Percentiles rank a stretch among this genome's conserved stretches.
phyloP scores from a whole-genome alignment of 257 asterid species.

The Jasminum sambac region DNA sequence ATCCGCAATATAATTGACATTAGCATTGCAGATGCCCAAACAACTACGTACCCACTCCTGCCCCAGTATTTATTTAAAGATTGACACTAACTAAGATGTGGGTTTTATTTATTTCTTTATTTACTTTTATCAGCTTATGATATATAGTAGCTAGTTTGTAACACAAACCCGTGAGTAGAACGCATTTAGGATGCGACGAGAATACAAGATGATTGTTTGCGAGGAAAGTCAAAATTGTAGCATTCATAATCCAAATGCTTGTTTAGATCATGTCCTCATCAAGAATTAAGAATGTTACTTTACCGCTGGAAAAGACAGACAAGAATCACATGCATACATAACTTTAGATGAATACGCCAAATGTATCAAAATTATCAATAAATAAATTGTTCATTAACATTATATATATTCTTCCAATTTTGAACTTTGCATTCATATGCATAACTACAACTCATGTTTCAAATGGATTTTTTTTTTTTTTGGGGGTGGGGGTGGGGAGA shows the following conservation, averaged over 20 bases:
- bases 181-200: not conserved
- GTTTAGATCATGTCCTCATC: not conserved
- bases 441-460: too few species aligned
- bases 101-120: not conserved
- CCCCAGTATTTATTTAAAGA: not conserved
- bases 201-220: not conserved
- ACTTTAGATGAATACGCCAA: not conserved
- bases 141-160: too few species aligned
- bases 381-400: not conserved
- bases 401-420: not conserved
- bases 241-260: not conserved
- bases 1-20: too few species aligned
- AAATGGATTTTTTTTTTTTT: too few species aligned
- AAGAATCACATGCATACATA: slow-evolving; percentile 35
- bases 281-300: not conserved
- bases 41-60: too few species aligned
- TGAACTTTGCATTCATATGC: not conserved
- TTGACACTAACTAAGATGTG: not conserved
- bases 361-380: not conserved
- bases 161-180: not conserved
- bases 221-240: not conserved
- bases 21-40: too few species aligned
- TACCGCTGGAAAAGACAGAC: slow-evolving; percentile 27
- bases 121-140: not conserved
- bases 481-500: too few species aligned